Conservation (phyloP, 768 basidiomycete genomes). For the Zangia roseola region DNA sequence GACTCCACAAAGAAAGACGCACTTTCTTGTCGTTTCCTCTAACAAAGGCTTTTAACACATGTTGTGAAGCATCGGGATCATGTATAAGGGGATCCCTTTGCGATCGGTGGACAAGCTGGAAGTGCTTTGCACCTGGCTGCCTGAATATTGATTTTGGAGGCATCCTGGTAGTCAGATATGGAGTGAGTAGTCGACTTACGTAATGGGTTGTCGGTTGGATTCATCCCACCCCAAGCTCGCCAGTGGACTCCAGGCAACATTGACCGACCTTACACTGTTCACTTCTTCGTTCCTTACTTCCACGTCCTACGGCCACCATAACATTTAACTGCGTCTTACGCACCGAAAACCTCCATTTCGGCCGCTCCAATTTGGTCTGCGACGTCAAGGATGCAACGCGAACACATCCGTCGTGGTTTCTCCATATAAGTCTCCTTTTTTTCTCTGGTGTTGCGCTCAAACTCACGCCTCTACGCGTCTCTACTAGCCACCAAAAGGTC, state of each 20-base stretch:
- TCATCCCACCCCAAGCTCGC: constrained; percentile 23
- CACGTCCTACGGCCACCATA: not conserved
- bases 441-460: constrained; percentile 19
- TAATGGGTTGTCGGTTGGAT: constrained; percentile 30
- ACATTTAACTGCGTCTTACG: not conserved
- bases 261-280: constrained; percentile 1
- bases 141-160: constrained; percentile 85
- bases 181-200: constrained; percentile 18
- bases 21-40: constrained; percentile 73
- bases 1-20: not conserved
- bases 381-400: constrained; percentile 60
- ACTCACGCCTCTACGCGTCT: constrained; percentile 52
- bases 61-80: constrained; percentile 82
- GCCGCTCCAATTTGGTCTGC: constrained; percentile 3
- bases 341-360: not conserved
- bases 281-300: constrained; percentile 3
- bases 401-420: constrained; percentile 79
- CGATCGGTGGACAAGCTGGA: constrained; percentile 95
- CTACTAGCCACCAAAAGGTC: constrained; percentile 95
- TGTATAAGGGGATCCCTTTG: constrained; percentile 95
- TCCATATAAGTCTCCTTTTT: constrained; percentile 73
- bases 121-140: constrained; percentile 86
- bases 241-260: constrained; percentile 17
- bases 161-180: constrained; percentile 41
- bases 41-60: constrained; percentile 85